phyloP scores from a whole-genome alignment of 208 protist species.

The Trypanosoma caninum region DNA sequence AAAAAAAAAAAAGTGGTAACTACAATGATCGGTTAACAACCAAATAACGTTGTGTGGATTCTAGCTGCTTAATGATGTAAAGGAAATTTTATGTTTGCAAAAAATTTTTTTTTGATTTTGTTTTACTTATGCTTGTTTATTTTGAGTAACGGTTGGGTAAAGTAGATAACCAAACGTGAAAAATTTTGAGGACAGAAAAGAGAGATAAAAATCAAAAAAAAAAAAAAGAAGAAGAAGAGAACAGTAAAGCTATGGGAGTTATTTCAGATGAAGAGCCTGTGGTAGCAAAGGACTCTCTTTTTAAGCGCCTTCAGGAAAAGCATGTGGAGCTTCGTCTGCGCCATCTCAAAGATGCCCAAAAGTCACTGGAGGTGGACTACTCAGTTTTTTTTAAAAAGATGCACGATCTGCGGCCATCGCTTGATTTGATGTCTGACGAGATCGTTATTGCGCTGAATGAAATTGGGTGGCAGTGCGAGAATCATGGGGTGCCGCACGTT shows the following conservation, averaged over 20 bases:
- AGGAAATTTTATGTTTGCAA: not conserved
- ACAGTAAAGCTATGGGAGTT: not conserved
- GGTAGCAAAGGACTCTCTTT: slow-evolving; percentile 25
- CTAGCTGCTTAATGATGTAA: too few relatives aligned
- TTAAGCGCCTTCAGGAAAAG: slow-evolving; percentile 46
- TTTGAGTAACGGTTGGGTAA: too few relatives aligned
- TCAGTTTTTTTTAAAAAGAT: slow-evolving; percentile 35
- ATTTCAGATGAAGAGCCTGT: not conserved
- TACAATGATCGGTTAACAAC: too few relatives aligned
- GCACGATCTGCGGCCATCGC: slow-evolving; percentile 39
- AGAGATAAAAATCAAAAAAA: not conserved
- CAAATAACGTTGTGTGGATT: too few relatives aligned
- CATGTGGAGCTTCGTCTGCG: slow-evolving; percentile 43
- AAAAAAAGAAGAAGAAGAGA: not conserved
- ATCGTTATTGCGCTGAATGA: slow-evolving; percentile 57
- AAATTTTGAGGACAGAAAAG: not conserved
- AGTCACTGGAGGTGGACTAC: slow-evolving; percentile 36
- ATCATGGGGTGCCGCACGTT: slow-evolving; percentile 23
- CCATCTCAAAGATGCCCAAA: slow-evolving; percentile 34
- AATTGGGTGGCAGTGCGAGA: slow-evolving; percentile 38
- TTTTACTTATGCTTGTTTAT: not conserved
- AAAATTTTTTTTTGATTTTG: not conserved
- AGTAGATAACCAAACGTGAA: not conserved
- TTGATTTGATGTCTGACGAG: slow-evolving; percentile 74
- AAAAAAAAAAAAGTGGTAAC: too few relatives aligned